These are phyloP conservation scores for Peziza echinospora DNA, from an alignment of 495 filamentous ascomycete species.

Conservation along the genomic window DNA sequence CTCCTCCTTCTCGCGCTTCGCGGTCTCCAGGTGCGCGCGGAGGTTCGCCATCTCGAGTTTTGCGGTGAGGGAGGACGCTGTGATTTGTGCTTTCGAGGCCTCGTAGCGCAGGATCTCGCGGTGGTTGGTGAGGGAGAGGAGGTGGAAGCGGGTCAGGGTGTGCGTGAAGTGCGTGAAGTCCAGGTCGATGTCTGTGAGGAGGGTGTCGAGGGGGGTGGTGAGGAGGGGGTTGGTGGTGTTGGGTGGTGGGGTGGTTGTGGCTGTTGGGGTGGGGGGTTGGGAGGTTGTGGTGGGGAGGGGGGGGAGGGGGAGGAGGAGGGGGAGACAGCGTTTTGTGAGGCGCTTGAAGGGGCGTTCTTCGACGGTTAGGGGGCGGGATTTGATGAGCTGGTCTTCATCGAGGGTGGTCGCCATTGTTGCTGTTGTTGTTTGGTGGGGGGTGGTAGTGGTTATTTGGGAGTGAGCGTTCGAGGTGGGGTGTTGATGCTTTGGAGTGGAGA, in stretches of 20 bases:
- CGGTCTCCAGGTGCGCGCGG: slow-evolving; percentile 47
- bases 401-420: no score
- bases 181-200: slow-evolving; percentile 55
- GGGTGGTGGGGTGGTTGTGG: slow-evolving; percentile 36
- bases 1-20: slow-evolving; percentile 62
- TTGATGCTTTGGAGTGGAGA: no score
- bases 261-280: slow-evolving; percentile 45
- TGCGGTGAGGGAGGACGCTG: slow-evolving; percentile 50
- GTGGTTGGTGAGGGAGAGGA: slow-evolving; percentile 61
- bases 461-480: no score
- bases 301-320: slow-evolving; percentile 34
- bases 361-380: slow-evolving; percentile 67
- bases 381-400: slow-evolving; percentile 84
- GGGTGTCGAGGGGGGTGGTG: slow-evolving; percentile 47
- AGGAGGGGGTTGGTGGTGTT: slow-evolving; percentile 33
- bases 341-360: slow-evolving; percentile 89
- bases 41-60: slow-evolving; percentile 53
- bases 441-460: no score
- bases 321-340: slow-evolving; percentile 55
- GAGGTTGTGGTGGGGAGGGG: slow-evolving; percentile 43
- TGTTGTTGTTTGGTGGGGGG: no score
- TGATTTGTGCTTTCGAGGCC: slow-evolving; percentile 53
- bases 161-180: slow-evolving; percentile 83
- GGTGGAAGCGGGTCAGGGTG: slow-evolving; percentile 70
- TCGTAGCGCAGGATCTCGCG: slow-evolving; percentile 73